phyloP scores from a whole-genome alignment of 2,329 filamentous ascomycete species.

The Sporothrix humicola region DNA sequence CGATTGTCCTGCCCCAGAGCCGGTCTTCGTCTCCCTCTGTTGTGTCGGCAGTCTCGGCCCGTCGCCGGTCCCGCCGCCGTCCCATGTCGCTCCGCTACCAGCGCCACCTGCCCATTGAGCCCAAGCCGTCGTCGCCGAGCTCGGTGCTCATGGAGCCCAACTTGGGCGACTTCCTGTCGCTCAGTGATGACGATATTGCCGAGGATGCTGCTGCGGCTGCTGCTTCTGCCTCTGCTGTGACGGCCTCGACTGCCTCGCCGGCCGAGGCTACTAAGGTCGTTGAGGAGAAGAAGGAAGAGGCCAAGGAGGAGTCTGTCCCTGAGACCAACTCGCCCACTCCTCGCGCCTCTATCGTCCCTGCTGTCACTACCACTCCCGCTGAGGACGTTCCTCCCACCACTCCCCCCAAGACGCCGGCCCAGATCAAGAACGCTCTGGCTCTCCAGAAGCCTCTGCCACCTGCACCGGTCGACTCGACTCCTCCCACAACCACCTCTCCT shows the following conservation, averaged over 20 bases:
- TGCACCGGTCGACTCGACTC: neutral
- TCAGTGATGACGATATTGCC: conserved; percentile 64
- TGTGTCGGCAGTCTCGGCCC: conserved; percentile 27
- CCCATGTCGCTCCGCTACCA: conserved; percentile 34
- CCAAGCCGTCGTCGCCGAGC: conserved; percentile 42
- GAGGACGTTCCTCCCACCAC: neutral
- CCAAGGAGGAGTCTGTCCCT: neutral
- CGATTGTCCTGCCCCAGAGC: conserved; percentile 29
- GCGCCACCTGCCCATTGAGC: conserved; percentile 33
- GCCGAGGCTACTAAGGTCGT: neutral
- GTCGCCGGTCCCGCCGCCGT: conserved; percentile 38
- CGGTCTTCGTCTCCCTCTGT: conserved; percentile 21
- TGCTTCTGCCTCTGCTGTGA: neutral
- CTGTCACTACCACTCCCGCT: neutral
- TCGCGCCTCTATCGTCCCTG: conserved; percentile 49
- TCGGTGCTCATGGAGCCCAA: conserved; percentile 57
- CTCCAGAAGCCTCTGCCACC: conserved; percentile 30
- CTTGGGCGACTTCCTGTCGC: conserved; percentile 58
- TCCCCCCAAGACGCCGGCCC: neutral
- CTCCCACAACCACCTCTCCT: neutral
- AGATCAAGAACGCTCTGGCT: conserved; percentile 5
- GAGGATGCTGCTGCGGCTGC: conserved; percentile 45
- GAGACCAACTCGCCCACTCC: neutral
- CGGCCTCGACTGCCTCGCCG: neutral
- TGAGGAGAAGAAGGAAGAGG: conserved; percentile 11